These are phyloP conservation scores for Ophiocordyceps robertsii DNA, from an alignment of 2,329 filamentous ascomycete genomes.

Conservation along the genomic window DNA sequence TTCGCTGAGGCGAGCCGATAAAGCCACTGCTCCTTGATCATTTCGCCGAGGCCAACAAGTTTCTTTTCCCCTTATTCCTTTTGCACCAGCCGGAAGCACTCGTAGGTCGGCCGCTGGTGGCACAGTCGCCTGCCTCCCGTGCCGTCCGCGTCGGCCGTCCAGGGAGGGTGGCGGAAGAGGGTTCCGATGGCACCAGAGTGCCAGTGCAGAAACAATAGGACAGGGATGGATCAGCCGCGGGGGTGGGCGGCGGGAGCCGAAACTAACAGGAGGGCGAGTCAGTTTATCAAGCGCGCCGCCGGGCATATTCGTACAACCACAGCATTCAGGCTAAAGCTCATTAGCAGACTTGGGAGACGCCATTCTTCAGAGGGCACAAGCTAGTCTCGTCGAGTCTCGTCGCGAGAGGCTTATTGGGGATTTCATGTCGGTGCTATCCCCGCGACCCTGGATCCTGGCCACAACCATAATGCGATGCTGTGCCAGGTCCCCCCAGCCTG, in stretches of 20 bases:
- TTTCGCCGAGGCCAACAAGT: not conserved
- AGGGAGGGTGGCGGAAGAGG: not conserved
- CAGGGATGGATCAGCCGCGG: not conserved
- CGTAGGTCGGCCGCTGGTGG: not conserved
- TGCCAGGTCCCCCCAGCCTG: not conserved
- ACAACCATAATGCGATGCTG: not conserved
- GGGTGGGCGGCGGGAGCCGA: too few species aligned
- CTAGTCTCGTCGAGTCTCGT: too few species aligned
- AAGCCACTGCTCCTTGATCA: constrained; percentile 1
- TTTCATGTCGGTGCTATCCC: not conserved
- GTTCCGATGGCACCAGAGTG: not conserved
- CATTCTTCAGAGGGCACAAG: too few species aligned
- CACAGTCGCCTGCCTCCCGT: not conserved
- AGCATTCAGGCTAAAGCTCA: too few species aligned
- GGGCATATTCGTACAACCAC: too few species aligned
- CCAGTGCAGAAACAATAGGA: not conserved
- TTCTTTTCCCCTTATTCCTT: not conserved
- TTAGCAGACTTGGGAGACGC: too few species aligned
- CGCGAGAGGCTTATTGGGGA: too few species aligned
- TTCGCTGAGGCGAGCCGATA: not conserved
- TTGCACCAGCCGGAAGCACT: not conserved
- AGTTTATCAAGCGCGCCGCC: too few species aligned
- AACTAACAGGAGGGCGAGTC: too few species aligned
- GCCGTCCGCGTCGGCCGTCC: not conserved
- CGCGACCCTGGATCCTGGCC: not conserved